Conservation (phyloP, 2,329 filamentous ascomycete genomes). For the Fusarium coicis region DNA sequence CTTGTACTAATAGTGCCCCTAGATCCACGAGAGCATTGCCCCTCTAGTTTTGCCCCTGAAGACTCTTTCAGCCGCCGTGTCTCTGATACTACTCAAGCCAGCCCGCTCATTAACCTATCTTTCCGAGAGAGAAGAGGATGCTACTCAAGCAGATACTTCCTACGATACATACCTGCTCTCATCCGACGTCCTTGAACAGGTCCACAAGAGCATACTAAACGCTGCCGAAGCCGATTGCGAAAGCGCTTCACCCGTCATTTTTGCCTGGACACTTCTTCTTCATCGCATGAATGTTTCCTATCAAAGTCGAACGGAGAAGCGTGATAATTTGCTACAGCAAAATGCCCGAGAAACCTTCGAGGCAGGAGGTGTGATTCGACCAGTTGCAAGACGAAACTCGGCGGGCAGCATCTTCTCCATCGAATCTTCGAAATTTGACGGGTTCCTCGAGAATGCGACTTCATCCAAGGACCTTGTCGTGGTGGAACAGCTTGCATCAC, state of each 20-base stretch:
- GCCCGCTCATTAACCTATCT: constrained; percentile 61
- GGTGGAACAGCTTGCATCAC: constrained; percentile 61
- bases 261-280: constrained; percentile 84
- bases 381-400: constrained; percentile 64
- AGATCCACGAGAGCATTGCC: constrained; percentile 54
- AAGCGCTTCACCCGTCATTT: constrained; percentile 77
- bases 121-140: constrained; percentile 53
- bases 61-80: constrained; percentile 75
- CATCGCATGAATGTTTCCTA: constrained; percentile 74
- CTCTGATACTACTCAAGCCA: constrained; percentile 77
- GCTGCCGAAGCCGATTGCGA: constrained; percentile 66
- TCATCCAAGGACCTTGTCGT: constrained; percentile 63
- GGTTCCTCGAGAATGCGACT: constrained; percentile 63
- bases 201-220: constrained; percentile 76
- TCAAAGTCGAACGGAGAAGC: constrained; percentile 68
- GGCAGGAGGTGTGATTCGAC: constrained; percentile 55
- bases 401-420: constrained; percentile 71
- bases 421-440: constrained; percentile 68
- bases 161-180: constrained; percentile 74
- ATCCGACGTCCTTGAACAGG: constrained; percentile 73
- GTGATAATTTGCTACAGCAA: constrained; percentile 68
- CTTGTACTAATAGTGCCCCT: constrained; percentile 29
- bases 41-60: constrained; percentile 73
- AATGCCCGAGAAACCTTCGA: constrained; percentile 68
- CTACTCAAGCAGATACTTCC: constrained; percentile 48